phyloP scores from a whole-genome alignment of 371 early-diverging fungal species.

The Mortierella sp. region DNA sequence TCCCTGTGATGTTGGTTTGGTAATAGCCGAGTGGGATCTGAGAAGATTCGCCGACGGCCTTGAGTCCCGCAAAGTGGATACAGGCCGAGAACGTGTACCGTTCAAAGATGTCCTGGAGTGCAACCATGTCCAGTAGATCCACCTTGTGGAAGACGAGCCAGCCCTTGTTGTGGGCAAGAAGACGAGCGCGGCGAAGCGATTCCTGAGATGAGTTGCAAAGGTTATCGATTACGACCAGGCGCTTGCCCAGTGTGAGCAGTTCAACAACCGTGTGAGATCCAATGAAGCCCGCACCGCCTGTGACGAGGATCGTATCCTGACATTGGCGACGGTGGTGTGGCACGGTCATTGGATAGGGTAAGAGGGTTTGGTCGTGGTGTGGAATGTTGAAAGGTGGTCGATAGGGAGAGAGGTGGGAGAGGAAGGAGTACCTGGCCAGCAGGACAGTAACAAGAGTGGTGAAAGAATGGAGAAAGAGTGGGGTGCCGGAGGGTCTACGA shows the following conservation, averaged over 20 bases:
- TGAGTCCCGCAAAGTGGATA: conserved; percentile 89
- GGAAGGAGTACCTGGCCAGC: conserved; percentile 1
- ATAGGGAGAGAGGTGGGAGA: not conserved
- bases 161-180: conserved; percentile 67
- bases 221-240: conserved; percentile 84
- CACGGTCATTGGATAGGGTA: not conserved
- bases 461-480: not conserved
- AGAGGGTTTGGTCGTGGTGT: not conserved
- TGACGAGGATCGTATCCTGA: conserved; percentile 62
- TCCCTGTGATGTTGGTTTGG: conserved; percentile 82
- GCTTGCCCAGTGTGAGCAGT: conserved; percentile 69
- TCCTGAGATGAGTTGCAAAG: conserved; percentile 72
- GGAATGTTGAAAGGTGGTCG: not conserved
- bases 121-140: conserved; percentile 57
- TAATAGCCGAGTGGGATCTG: conserved; percentile 82
- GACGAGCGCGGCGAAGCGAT: conserved; percentile 67
- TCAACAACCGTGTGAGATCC: conserved; percentile 91
- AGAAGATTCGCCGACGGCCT: conserved; percentile 87
- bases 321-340: not conserved
- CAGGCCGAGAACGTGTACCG: conserved; percentile 75
- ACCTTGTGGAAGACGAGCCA: conserved; percentile 61
- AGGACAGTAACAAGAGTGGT: not conserved
- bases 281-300: conserved; percentile 80
- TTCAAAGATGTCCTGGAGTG: conserved; percentile 59
- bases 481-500: too few relatives aligned